phyloP scores from a whole-genome alignment of 73 alveolate genomes.

The Paraurostyla sp. region DNA sequence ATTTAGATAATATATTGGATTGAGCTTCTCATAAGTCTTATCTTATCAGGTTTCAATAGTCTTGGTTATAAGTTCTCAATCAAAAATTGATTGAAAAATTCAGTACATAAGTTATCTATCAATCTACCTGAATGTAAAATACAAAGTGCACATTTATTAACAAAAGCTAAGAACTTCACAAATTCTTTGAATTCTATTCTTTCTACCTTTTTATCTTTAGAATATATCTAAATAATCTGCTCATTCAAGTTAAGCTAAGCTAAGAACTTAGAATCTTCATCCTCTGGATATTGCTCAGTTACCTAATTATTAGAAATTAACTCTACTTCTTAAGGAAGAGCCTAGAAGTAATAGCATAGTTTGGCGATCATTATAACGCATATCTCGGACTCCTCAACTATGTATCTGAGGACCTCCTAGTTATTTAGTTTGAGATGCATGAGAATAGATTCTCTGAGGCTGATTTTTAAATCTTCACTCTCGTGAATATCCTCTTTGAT shows the following conservation, averaged over 20 bases:
- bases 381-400: constrained; percentile 51
- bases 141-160: constrained; percentile 54
- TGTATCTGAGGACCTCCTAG: constrained; percentile 1
- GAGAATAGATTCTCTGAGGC: constrained; percentile 25
- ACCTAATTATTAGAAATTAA: constrained; percentile 16
- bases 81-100: constrained; percentile 6
- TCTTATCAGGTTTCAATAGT: neutral
- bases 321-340: constrained; percentile 37
- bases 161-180: constrained; percentile 14
- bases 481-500: constrained; percentile 43
- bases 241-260: constrained; percentile 20
- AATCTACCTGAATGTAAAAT: constrained; percentile 27
- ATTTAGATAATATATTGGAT: constrained; percentile 8
- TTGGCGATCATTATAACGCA: constrained; percentile 26
- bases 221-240: neutral
- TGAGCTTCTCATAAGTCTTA: constrained; percentile 15
- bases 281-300: constrained; percentile 8
- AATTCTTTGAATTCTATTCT: constrained; percentile 49
- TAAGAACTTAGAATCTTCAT: constrained; percentile 49
- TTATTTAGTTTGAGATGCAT: constrained; percentile 43
- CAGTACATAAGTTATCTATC: constrained; percentile 24
- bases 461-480: constrained; percentile 12
- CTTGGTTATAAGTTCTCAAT: constrained; percentile 16
- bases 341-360: neutral
- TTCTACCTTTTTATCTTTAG: constrained; percentile 33